Evolutionary conservation across 495 filamentous ascomycete species (phyloP), one percentile per base, ranked within the genome.

Genomic region (Aspergillus biplanus): DNA sequence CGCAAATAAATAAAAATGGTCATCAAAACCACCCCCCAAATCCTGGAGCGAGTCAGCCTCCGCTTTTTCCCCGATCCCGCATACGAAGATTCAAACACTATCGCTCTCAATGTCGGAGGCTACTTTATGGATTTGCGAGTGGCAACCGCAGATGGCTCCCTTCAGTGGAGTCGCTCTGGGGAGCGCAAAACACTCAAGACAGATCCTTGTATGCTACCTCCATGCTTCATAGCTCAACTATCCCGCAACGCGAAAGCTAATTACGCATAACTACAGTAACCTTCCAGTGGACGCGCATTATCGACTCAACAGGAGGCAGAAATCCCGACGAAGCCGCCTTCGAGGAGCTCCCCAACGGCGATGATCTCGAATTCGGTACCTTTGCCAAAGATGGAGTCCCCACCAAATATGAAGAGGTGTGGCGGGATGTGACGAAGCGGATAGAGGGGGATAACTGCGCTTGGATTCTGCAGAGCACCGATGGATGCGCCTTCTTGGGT

Each of bases 41-140:
- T 27, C 16, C 21, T 50, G 7, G 27, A 50, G 16, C 47, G 47
- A 18, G 21, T 50, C 47, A 50, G 47, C 16, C 5, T 50, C 21
- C 47, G 47, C 47, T 50, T n/a, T n/a, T 12, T 50, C 21, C 47
- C 47, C 27, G n/a, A 27, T 9, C 47, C 47, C 6, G 47, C 46
- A 3, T 49, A 49, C 16, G 46, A 49, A 21, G 46, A 49, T 7
- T 16, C 46, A 16, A 16, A 49, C 15, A 49, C 46, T n/a, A 18
- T 49, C 16, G 46, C 46, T 18, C 46, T 49, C 46, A 49, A 49
- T 49, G 46, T 49, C 7, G 46, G 46, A 49, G 46, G 46, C 7
- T 49, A 49, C 18, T 49, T 49, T 49, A 15, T 49, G 46, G 46
- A 49, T 49, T 18, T 49, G 13, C 12, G 46, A 21, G 46, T 49